Percentiles rank a stretch among this genome's conserved stretches.
Conservation (phyloP, 495 filamentous ascomycete species). For the Trichoderma gamsii region DNA sequence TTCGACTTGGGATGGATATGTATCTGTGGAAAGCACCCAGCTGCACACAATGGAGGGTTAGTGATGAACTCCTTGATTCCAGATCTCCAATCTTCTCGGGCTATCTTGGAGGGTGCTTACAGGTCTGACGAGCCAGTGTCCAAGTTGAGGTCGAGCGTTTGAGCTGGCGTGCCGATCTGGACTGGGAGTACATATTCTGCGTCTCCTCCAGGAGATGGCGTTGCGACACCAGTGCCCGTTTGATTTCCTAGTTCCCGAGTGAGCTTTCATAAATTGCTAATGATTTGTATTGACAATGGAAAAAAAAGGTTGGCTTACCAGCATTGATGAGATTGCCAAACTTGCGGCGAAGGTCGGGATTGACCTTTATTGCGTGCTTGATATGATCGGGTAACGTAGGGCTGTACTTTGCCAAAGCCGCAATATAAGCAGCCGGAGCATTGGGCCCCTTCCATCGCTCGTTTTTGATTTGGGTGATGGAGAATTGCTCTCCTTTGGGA, state of each 20-base stretch:
- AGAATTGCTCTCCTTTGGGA: neutral
- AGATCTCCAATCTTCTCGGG: too few relatives aligned
- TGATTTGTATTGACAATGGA: neutral
- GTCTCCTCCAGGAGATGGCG: constrained; percentile 54
- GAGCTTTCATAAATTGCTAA: neutral
- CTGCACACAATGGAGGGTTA: constrained; percentile 17
- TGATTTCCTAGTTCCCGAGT: neutral
- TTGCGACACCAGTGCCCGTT: constrained; percentile 32
- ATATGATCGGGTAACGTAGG: constrained; percentile 33
- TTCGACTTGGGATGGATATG: constrained; percentile 22
- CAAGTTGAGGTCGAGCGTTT: constrained; percentile 60
- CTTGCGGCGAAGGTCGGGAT: constrained; percentile 7
- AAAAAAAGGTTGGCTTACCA: neutral
- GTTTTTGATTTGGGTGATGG: neutral
- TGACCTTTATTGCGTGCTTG: constrained; percentile 27
- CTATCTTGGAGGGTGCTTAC: constrained; percentile 15
- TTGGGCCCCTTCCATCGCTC: constrained; percentile 24
- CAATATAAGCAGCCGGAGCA: constrained; percentile 48
- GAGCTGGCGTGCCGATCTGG: constrained; percentile 50
- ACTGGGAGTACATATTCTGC: constrained; percentile 63
- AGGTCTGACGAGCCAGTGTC: constrained; percentile 76
- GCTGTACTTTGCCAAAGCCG: constrained; percentile 54
- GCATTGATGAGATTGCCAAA: neutral
- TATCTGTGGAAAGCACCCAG: constrained; percentile 43
- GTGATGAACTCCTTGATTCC: too few relatives aligned